phyloP scores from a whole-genome alignment of 495 filamentous ascomycete species.

The Aspergillus affinis region DNA sequence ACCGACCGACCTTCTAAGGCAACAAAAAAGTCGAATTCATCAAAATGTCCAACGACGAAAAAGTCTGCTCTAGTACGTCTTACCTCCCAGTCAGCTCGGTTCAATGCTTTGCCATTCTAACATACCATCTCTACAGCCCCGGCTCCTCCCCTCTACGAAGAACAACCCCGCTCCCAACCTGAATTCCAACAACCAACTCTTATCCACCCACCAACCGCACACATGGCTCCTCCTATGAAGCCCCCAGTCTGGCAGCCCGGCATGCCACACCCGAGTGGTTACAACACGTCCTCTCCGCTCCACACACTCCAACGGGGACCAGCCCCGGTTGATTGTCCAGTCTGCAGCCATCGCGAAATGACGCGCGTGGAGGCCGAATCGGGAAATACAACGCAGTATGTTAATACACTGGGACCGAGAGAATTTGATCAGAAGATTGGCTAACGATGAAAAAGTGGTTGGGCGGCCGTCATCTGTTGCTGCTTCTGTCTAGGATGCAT shows the following conservation, averaged over 20 bases:
- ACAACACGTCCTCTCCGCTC: slow-evolving; percentile 30
- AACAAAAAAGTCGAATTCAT: not conserved
- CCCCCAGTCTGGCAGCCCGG: not conserved
- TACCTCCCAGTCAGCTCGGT: not conserved
- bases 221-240: slow-evolving; percentile 3
- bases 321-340: slow-evolving; percentile 50
- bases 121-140: not conserved
- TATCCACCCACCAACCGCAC: slow-evolving; percentile 4
- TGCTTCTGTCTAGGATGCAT: slow-evolving; percentile 52
- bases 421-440: not conserved
- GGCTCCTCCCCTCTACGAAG: slow-evolving; percentile 13
- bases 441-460: slow-evolving; percentile 36
- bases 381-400: slow-evolving; percentile 54
- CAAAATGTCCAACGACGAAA: not conserved
- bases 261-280: slow-evolving; percentile 24
- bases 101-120: too few relatives aligned
- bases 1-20: too few relatives aligned
- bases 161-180: not conserved
- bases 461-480: slow-evolving; percentile 48
- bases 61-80: not conserved
- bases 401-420: slow-evolving; percentile 8
- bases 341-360: slow-evolving; percentile 47
- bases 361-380: slow-evolving; percentile 39
- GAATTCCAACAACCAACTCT: slow-evolving; percentile 4
- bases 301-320: slow-evolving; percentile 35